Evolutionary conservation across 2,329 filamentous ascomycete species (phyloP).

Genomic region (Aphanoascus verrucosus): DNA sequence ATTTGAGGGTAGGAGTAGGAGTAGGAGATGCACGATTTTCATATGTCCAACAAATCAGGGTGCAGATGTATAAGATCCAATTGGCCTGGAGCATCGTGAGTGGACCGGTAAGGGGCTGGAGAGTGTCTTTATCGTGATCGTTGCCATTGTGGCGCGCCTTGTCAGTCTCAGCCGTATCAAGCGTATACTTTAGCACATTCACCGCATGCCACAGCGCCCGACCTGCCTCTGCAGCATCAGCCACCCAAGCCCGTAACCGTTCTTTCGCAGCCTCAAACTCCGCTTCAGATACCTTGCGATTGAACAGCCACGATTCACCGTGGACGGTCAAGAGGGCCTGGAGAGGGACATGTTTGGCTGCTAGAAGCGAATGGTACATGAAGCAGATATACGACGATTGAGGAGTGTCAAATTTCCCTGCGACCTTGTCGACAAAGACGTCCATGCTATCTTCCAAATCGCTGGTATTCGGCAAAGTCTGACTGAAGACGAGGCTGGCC

Average conservation of each 20-base stretch:
- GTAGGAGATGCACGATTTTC: conserved; percentile 16
- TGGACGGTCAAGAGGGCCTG: conserved; percentile 26
- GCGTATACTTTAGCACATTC: conserved; percentile 17
- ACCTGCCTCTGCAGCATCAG: conserved; percentile 20
- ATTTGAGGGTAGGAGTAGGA: background rate
- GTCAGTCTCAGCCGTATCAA: conserved; percentile 1
- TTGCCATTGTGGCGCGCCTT: background rate
- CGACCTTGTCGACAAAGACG: conserved; percentile 12
- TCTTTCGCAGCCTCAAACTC: conserved; percentile 25
- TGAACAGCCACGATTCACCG: conserved; percentile 30
- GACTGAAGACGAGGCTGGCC: conserved; percentile 19
- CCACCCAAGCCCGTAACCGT: conserved; percentile 23
- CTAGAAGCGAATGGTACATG: conserved; percentile 24
- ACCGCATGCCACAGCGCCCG: conserved; percentile 28
- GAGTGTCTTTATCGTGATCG: background rate
- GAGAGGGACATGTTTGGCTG: conserved; percentile 25
- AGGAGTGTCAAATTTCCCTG: background rate
- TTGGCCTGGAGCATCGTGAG: conserved; percentile 25
- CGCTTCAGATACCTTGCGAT: conserved; percentile 25
- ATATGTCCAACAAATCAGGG: conserved; percentile 29
- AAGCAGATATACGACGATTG: conserved; percentile 18
- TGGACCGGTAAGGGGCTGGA: conserved; percentile 8
- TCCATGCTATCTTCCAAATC: conserved; percentile 15
- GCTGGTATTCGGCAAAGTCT: conserved; percentile 14
- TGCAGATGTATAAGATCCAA: conserved; percentile 27